These are phyloP conservation scores for Neoboletus brunneissimus DNA, from an alignment of 768 basidiomycete species.

Conservation along the genomic window DNA sequence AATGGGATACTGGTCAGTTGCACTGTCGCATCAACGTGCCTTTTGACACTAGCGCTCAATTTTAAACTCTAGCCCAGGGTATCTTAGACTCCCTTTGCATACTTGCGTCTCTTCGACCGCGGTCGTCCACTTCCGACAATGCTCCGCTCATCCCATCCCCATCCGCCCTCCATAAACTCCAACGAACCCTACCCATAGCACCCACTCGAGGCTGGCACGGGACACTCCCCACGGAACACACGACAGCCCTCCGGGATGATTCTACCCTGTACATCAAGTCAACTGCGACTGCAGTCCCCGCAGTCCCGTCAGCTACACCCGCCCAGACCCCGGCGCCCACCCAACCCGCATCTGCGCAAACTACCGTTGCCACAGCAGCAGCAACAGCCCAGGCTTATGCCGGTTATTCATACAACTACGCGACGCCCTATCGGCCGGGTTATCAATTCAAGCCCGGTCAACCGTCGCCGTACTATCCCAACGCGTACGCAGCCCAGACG, in stretches of 20 bases:
- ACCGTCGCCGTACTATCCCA: conserved; percentile 32
- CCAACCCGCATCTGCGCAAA: conserved; percentile 22
- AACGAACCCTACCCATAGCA: conserved; percentile 61
- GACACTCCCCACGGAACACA: conserved; percentile 55
- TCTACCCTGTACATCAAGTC: conserved; percentile 66
- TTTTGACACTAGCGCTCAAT: conserved; percentile 8
- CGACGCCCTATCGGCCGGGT: conserved; percentile 30
- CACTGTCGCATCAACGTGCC: not conserved
- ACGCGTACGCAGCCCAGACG: conserved; percentile 26
- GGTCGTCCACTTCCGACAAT: conserved; percentile 41
- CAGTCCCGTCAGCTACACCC: conserved; percentile 33
- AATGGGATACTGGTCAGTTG: conserved; percentile 75
- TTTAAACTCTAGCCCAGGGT: conserved; percentile 54
- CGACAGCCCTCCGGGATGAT: conserved; percentile 70
- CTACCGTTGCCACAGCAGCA: conserved; percentile 24
- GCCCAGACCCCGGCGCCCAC: conserved; percentile 35
- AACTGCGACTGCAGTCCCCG: conserved; percentile 35
- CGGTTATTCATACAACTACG: conserved; percentile 38
- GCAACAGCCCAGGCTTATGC: conserved; percentile 28
- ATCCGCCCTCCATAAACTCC: conserved; percentile 64
- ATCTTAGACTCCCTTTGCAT: conserved; percentile 68
- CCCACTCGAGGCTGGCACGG: conserved; percentile 71
- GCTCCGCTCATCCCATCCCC: conserved; percentile 60
- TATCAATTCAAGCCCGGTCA: conserved; percentile 41
- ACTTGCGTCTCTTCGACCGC: conserved; percentile 70